Conservation (phyloP, 495 filamentous ascomycete species). For the Tetracladium marchalianum region DNA sequence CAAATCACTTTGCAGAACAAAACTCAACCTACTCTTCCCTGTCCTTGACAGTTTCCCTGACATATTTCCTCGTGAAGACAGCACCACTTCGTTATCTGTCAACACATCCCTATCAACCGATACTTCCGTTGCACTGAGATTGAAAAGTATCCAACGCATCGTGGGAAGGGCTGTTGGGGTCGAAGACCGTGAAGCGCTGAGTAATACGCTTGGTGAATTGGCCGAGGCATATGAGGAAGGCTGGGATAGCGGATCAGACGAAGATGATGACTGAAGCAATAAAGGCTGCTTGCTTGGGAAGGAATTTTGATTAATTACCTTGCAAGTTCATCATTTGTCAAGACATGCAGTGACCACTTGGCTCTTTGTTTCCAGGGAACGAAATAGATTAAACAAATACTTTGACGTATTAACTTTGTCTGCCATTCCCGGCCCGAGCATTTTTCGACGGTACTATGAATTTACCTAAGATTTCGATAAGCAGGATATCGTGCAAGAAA, state of each 20-base stretch:
- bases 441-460: too few relatives aligned
- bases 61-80: slow-evolving; percentile 42
- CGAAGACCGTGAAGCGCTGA: slow-evolving; percentile 72
- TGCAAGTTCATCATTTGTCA: too few relatives aligned
- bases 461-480: too few relatives aligned
- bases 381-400: too few relatives aligned
- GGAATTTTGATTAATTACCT: too few relatives aligned
- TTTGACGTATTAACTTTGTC: too few relatives aligned
- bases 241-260: slow-evolving; percentile 78
- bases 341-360: too few relatives aligned
- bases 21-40: slow-evolving; percentile 57
- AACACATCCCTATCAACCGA: slow-evolving; percentile 63
- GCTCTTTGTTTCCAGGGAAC: too few relatives aligned
- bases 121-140: slow-evolving; percentile 52
- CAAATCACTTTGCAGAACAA: slow-evolving; percentile 15
- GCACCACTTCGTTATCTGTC: slow-evolving; percentile 38
- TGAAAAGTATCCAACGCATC: slow-evolving; percentile 55
- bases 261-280: slow-evolving; percentile 57
- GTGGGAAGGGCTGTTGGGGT: slow-evolving; percentile 50
- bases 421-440: too few relatives aligned
- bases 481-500: too few relatives aligned
- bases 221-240: slow-evolving; percentile 83
- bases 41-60: slow-evolving; percentile 72
- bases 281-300: background rate
- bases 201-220: slow-evolving; percentile 76